Percentiles rank a stretch among this genome's conserved stretches.
phyloP scores from a whole-genome alignment of 106 monocot genomes.

The Hemerocallis citrina region DNA sequence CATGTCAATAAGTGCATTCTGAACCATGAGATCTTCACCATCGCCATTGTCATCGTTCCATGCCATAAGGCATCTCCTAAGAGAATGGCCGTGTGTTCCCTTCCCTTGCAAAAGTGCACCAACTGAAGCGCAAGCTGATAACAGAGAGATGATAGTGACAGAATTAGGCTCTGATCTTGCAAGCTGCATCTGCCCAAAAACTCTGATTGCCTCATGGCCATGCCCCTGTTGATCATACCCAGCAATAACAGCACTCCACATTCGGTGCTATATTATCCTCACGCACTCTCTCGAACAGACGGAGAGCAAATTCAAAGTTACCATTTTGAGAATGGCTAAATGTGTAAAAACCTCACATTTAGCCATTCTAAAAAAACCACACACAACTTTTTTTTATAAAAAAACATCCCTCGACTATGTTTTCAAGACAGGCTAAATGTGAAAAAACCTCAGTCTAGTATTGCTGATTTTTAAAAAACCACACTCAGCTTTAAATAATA shows the following conservation, averaged over 20 bases:
- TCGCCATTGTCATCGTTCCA: constrained; percentile 25
- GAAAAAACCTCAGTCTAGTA: too few relatives aligned
- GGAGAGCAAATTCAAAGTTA: constrained; percentile 46
- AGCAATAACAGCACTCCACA: constrained; percentile 86
- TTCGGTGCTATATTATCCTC: constrained; percentile 41
- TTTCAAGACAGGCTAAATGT: too few relatives aligned
- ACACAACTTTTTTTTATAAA: too few relatives aligned
- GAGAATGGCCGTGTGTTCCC: constrained; percentile 64
- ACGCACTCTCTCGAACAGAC: constrained; percentile 46
- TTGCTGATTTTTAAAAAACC: too few relatives aligned
- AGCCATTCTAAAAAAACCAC: too few relatives aligned
- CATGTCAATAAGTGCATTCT: constrained; percentile 80
- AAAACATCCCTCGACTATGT: too few relatives aligned
- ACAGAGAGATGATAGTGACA: constrained; percentile 73
- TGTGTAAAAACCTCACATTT: too few relatives aligned
- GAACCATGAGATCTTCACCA: constrained; percentile 62
- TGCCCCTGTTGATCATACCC: constrained; percentile 72
- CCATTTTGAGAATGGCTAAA: too few relatives aligned
- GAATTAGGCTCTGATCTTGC: constrained; percentile 53
- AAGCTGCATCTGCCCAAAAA: constrained; percentile 62
- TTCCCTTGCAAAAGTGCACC: constrained; percentile 60
- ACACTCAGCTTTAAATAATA: too few relatives aligned
- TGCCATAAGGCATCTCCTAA: constrained; percentile 41
- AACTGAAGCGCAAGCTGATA: constrained; percentile 83
- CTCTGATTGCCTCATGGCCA: constrained; percentile 50